Evolutionary conservation across 2,329 filamentous ascomycete genomes (phyloP), one percentile per base, ranked within the genome.

Genomic region (Microdochium bolleyi): DNA sequence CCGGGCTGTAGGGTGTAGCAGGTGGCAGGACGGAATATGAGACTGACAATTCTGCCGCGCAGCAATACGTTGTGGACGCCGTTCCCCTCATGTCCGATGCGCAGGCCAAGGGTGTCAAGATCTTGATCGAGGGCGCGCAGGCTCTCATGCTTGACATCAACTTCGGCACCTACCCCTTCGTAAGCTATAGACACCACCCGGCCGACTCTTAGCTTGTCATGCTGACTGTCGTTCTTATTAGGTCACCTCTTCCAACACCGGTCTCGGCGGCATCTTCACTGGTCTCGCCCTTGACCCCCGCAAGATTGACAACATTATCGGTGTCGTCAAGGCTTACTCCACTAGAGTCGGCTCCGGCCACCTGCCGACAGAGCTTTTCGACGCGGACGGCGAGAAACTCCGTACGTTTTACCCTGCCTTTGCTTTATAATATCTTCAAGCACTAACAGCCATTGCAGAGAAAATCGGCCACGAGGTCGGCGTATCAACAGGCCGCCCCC

Each of bases 291-390:
- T 84, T 32, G 76, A 77, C 56, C 80, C 77, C 53, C 73, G 72
- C 53, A 80, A 79, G 53, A 73, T 84, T 55, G 73, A 72, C 52
- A 75, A 60, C 53, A 76, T 81, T 52, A 78, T 85, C 56, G 83
- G 82, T 48, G 83, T 87, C 3, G 79, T 84, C 4, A 86, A 86
- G 62, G 82, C 82, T 13, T 85, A 85, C 66, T 46, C 41, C n/a
- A 30, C 49, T 3, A 53, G 34, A 38, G 27, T 37, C 16, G 13
- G 30, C 24, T 34, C 48, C 21, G 48, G 32, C 34, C 25, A 53
- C 48, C 11, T 51, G n/a, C 44, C 51, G 24, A 49, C 46, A 22
- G 46, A 49, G 19, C 34, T 49, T 7, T 22, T 53, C 8, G 34
- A 53, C 24, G 46, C 37, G 19, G 48, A 46, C 24, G 49, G 49